A percentile compares a stretch with the other conserved stretches of the same genome.
phyloP scores from a whole-genome alignment of 2,329 filamentous ascomycete genomes.

The Xylaria sp. region DNA sequence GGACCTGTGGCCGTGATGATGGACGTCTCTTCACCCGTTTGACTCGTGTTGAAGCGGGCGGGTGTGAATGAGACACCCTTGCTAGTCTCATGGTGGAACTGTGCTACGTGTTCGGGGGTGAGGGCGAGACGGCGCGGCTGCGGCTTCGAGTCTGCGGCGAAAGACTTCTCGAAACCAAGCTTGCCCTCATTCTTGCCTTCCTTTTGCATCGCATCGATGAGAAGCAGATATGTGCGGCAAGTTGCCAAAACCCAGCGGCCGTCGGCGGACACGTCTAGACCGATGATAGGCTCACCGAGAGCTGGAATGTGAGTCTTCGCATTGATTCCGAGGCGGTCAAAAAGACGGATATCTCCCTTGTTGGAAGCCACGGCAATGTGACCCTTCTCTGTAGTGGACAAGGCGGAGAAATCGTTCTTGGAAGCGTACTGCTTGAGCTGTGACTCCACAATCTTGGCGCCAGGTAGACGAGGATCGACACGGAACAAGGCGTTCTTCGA shows the following conservation, averaged over 20 bases:
- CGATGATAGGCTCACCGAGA: slow-evolving; percentile 89
- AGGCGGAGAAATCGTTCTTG: slow-evolving; percentile 94
- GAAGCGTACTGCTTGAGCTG: slow-evolving; percentile 93
- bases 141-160: slow-evolving; percentile 88
- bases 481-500: slow-evolving; percentile 91
- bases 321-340: slow-evolving; percentile 92
- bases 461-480: slow-evolving; percentile 82
- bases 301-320: slow-evolving; percentile 97
- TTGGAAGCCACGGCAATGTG: slow-evolving; percentile 96
- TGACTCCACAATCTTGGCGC: slow-evolving; percentile 86
- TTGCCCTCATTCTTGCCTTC: slow-evolving; percentile 95
- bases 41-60: slow-evolving; percentile 88
- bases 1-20: slow-evolving; percentile 96
- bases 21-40: slow-evolving; percentile 76
- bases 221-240: slow-evolving; percentile 86
- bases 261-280: slow-evolving; percentile 90
- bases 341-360: slow-evolving; percentile 95
- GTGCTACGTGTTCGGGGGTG: slow-evolving; percentile 86
- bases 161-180: slow-evolving; percentile 92
- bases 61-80: slow-evolving; percentile 81
- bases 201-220: slow-evolving; percentile 88
- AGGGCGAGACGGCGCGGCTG: slow-evolving; percentile 85
- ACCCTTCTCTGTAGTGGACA: slow-evolving; percentile 92
- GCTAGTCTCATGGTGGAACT: slow-evolving; percentile 95
- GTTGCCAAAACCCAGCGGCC: slow-evolving; percentile 94